These are phyloP conservation scores for Neurospora sp. DNA, from an alignment of 495 filamentous ascomycete species.

Conservation along the genomic window DNA sequence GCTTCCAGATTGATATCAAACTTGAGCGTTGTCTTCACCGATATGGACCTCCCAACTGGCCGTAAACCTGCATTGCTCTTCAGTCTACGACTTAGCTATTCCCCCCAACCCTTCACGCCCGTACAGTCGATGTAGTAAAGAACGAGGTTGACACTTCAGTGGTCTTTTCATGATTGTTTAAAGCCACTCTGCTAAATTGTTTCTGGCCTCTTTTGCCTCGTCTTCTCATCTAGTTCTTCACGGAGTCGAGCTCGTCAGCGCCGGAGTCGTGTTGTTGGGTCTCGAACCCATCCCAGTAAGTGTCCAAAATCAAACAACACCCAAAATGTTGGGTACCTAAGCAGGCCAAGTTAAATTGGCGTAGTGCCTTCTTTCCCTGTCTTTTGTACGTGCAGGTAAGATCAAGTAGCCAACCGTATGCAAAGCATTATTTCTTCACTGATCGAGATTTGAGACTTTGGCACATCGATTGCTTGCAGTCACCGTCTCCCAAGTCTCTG, in stretches of 20 bases:
- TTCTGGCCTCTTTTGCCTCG: neutral
- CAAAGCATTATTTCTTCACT: neutral
- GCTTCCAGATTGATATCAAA: neutral
- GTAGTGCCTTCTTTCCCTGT: neutral
- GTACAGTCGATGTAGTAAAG: too few relatives aligned
- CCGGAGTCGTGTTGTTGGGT: neutral
- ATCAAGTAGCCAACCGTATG: neutral
- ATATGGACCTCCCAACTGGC: neutral
- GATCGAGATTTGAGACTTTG: neutral
- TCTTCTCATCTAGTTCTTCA: neutral
- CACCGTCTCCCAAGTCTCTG: neutral
- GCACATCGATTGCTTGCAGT: neutral
- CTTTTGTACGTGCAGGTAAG: neutral
- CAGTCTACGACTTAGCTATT: too few relatives aligned
- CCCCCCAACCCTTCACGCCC: too few relatives aligned
- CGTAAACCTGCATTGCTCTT: neutral
- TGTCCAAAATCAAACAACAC: neutral
- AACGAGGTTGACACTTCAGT: neutral
- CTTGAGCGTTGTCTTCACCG: neutral
- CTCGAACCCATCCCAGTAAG: neutral
- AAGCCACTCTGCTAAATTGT: neutral
- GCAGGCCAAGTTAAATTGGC: neutral
- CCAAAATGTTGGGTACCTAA: neutral
- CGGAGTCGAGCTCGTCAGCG: neutral
- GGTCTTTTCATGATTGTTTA: neutral